phyloP scores from a whole-genome alignment of 768 basidiomycete species.

The Leucogyrophana mollusca region DNA sequence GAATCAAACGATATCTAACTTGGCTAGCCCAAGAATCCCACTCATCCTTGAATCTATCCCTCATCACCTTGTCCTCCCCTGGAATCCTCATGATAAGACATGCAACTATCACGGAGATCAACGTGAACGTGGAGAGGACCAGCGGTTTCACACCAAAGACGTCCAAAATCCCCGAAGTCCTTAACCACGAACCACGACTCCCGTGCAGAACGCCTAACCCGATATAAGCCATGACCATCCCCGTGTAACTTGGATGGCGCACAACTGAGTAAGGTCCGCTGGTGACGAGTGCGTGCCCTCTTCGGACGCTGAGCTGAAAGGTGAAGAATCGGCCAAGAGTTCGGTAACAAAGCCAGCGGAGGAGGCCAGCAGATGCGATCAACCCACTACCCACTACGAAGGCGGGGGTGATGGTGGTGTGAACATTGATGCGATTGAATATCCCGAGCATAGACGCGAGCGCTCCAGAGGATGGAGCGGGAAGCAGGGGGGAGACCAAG shows the following conservation, averaged over 20 bases:
- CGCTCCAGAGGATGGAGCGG: too few relatives aligned
- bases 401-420: background rate
- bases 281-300: conserved; percentile 15
- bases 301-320: conserved; percentile 13
- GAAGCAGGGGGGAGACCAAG: too few relatives aligned
- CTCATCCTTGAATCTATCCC: conserved; percentile 25
- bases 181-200: background rate
- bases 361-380: background rate
- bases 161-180: background rate
- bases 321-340: conserved; percentile 16
- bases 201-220: background rate
- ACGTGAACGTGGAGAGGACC: background rate
- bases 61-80: background rate
- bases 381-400: conserved; percentile 15
- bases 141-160: background rate
- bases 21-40: conserved; percentile 31
- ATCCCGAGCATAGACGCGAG: too few relatives aligned
- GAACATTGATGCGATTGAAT: too few relatives aligned
- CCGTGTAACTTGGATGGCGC: conserved; percentile 24
- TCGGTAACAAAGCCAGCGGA: conserved; percentile 18
- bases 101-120: background rate
- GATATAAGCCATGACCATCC: background rate
- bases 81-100: background rate
- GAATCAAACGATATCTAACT: conserved; percentile 31
- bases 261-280: conserved; percentile 18